Evolutionary conservation across 2,329 filamentous ascomycete species (phyloP), one percentile per base, ranked within the genome.

Genomic region (Raffaelea arxii): DNA sequence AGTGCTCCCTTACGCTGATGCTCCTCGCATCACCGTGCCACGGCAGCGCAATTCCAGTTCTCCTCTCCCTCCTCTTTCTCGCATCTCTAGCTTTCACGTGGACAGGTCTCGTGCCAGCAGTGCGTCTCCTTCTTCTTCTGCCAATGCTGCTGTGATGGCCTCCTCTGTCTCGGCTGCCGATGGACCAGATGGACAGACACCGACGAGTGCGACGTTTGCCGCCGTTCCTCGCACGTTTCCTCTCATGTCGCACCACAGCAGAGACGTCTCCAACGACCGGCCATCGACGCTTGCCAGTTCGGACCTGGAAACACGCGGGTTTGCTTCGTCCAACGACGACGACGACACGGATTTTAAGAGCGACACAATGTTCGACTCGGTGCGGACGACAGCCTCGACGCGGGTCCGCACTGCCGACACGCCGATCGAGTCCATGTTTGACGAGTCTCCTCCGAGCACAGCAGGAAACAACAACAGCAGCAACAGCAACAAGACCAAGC

Each of bases 331-430:
- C 11, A 77, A 76, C 21, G 84, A 88, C 48, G 85, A 88, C 46
- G 82, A 87, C 56, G 85, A 88, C 56, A 81, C 79, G n/a, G 84
- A 88, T 59, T 79, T 83, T 57, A 82, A 80, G 64, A 88, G 84
- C 60, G 85, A 90, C 56, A 86, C 80, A 18, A 72, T 84, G 47
- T 89, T 80, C 62, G 86, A 90, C 66, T 89, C 85, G 25, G 65
- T 88, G 54, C 80, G 83, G 45, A 89, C 85, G 16, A 72, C 76
- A 49, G 81, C 76, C 35, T 87, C 84, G 10, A 74, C 76, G 51
- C 83, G 80, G 51, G 72, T 76, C 46, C 77, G 80, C 49, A 77
- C 78, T 27, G 74, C 80, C 41, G 80, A 86, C 58, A 84, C 82
- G 24, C 83, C 84, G 16, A 68, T 89, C 43, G 84, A 89, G 58